A percentile compares a stretch with the other conserved stretches of the same genome.
phyloP scores from a whole-genome alignment of 2,329 filamentous ascomycete species.

The Xylaria sp. region DNA sequence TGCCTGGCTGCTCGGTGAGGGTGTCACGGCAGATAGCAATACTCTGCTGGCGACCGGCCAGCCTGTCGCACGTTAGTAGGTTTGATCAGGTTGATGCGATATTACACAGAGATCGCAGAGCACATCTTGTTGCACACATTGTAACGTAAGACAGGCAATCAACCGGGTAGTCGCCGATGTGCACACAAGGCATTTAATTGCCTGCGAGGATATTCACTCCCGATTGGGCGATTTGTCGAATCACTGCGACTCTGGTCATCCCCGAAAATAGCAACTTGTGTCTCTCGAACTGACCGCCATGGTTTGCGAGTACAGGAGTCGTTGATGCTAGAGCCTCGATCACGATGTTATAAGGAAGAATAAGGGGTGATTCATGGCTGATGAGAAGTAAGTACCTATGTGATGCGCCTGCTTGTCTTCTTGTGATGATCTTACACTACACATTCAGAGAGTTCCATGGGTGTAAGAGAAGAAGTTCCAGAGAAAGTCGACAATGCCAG shows the following conservation, averaged over 20 bases:
- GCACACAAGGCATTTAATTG: neutral
- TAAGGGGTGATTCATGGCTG: neutral
- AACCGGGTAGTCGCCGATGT: slow-evolving; percentile 9
- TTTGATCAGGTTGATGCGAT: neutral
- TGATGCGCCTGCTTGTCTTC: neutral
- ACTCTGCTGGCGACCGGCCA: slow-evolving; percentile 4
- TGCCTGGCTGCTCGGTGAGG: neutral
- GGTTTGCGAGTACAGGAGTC: no score
- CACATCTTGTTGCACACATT: slow-evolving; percentile 1
- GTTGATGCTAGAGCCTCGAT: no score
- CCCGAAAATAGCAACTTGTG: slow-evolving; percentile 7
- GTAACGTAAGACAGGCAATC: slow-evolving; percentile 7
- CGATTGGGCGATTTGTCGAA: slow-evolving; percentile 11
- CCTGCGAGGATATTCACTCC: neutral
- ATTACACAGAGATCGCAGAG: slow-evolving; percentile 7
- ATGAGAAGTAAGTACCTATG: neutral
- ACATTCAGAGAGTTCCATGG: neutral
- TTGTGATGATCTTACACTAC: neutral
- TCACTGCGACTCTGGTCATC: slow-evolving; percentile 4
- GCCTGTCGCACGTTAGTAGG: slow-evolving; percentile 1
- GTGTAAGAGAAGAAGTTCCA: neutral
- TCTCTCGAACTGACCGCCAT: neutral
- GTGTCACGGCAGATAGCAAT: neutral
- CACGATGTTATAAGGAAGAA: neutral
- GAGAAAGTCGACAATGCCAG: neutral